Conservation (phyloP, 2,329 filamentous ascomycete species). For the Coniella vitis region DNA sequence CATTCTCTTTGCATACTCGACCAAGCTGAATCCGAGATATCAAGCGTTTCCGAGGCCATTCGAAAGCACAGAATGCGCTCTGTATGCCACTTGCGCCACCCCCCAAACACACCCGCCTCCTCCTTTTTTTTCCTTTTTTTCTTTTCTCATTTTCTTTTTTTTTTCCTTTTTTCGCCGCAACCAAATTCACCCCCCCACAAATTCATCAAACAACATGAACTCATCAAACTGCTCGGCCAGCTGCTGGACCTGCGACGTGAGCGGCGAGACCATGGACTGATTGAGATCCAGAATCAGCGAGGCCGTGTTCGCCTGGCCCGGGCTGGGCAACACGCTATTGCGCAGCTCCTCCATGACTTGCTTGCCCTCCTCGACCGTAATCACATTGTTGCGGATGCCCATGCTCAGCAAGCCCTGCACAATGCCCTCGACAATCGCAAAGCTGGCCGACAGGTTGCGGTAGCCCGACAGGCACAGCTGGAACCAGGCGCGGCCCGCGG, state of each 20-base stretch:
- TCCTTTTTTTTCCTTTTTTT: too few relatives aligned
- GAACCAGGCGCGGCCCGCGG: constrained; percentile 18
- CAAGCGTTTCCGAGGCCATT: too few relatives aligned
- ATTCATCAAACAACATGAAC: neutral
- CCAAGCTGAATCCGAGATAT: too few relatives aligned
- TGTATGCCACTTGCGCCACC: too few relatives aligned
- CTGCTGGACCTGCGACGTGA: neutral
- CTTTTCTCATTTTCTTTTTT: too few relatives aligned
- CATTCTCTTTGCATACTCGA: too few relatives aligned
- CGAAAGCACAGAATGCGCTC: too few relatives aligned
- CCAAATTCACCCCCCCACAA: neutral
- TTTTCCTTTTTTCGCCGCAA: too few relatives aligned
- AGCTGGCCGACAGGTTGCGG: constrained; percentile 17
- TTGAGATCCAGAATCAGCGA: constrained; percentile 11
- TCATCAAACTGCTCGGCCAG: constrained; percentile 1
- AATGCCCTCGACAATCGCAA: constrained; percentile 18
- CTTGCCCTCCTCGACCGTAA: too few relatives aligned
- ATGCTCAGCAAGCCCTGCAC: constrained; percentile 19
- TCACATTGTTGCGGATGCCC: too few relatives aligned
- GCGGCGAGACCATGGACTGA: constrained; percentile 8
- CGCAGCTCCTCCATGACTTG: neutral
- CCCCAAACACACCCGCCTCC: too few relatives aligned
- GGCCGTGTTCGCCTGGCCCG: neutral
- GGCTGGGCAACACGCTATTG: neutral
- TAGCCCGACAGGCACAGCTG: constrained; percentile 20